Percentiles rank a stretch among this genome's conserved stretches.
Evolutionary conservation across 2,329 filamentous ascomycete genomes (phyloP).

Genomic region (Epichloe sibirici): DNA sequence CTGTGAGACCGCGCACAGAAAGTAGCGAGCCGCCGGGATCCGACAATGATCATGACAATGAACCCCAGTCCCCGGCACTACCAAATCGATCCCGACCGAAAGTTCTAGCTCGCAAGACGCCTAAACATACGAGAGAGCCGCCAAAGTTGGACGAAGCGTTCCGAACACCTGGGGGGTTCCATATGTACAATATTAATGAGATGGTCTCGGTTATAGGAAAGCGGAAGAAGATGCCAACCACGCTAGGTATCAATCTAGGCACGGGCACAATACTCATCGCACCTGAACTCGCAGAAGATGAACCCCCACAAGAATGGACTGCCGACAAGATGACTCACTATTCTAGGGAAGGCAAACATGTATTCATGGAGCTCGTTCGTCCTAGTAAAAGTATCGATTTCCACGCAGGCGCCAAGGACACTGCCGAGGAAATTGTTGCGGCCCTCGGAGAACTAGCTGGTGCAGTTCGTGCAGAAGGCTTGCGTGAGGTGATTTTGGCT

Average conservation of each 20-base stretch:
- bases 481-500: constrained; percentile 77
- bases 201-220: constrained; percentile 97
- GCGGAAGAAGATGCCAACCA: constrained; percentile 97
- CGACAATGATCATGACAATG: constrained; percentile 22
- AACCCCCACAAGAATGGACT: constrained; percentile 81
- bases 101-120: background rate
- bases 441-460: constrained; percentile 83
- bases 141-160: constrained; percentile 26
- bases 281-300: constrained; percentile 72
- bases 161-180: constrained; percentile 65
- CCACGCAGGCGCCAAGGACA: constrained; percentile 94
- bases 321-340: constrained; percentile 95
- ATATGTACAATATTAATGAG: constrained; percentile 93
- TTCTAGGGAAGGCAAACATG: constrained; percentile 93
- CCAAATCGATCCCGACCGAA: constrained; percentile 22
- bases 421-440: constrained; percentile 82
- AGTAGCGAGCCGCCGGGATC: constrained; percentile 16
- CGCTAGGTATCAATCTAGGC: constrained; percentile 79
- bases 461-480: constrained; percentile 66
- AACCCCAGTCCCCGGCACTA: constrained; percentile 24
- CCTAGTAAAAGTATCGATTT: constrained; percentile 95
- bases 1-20: constrained; percentile 12
- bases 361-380: constrained; percentile 84
- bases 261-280: constrained; percentile 85
- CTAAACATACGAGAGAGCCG: background rate